Base-by-base conservation (phyloP, 2,329 filamentous ascomycete genomes). In the Fusarium albidum region DNA sequence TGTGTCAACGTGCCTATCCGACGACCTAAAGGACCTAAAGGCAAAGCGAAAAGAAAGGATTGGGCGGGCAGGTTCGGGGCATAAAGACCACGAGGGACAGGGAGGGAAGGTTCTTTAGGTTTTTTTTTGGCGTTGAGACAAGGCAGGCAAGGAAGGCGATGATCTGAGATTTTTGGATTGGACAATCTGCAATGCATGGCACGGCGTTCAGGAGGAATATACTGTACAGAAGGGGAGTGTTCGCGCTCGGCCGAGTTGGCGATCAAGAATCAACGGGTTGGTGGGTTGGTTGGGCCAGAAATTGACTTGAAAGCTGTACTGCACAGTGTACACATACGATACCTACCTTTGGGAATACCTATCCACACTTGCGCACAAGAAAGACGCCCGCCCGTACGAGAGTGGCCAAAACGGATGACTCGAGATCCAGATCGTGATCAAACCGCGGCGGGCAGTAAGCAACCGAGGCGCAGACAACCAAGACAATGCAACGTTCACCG, bases 171-270 rank as follows among this genome's bases (percentile, higher is more conserved):
- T 49, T 37, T 49, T 37, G 42, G 50, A 44, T 42, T 57, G 53
- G 42, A 42, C 34, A 57, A 44, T 44, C 34, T 56, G 47, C 47
- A 50, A 39, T 57, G 62, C 62, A 66, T 68, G 54, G 58, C 45
- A 57, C 31, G 65, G 65, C 65, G 65, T 68, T 68, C n/a, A 47
- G 47, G 31, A 49, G 45, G 49, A 39, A 47, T 55, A 42, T 50
- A 52, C 31, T 55, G 39, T 50, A 52, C 31, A 46, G 37, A 37
- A 40, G 41, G 37, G 27, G 39, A 40, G 41, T 33, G 27, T 40
- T 33, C 27, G n/a, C 37, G 38, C 33, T 52, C 27, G 33, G 46
- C 34, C 46, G 46, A 44, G 31, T 17, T 17, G 40, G 40, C 39
- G 41, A 33, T 37, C 33, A 42, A 51, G 29, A 45, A 48, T 50